These are phyloP conservation scores for Whalleya microplaca DNA, from an alignment of 2,329 filamentous ascomycete genomes.

Conservation along the genomic window DNA sequence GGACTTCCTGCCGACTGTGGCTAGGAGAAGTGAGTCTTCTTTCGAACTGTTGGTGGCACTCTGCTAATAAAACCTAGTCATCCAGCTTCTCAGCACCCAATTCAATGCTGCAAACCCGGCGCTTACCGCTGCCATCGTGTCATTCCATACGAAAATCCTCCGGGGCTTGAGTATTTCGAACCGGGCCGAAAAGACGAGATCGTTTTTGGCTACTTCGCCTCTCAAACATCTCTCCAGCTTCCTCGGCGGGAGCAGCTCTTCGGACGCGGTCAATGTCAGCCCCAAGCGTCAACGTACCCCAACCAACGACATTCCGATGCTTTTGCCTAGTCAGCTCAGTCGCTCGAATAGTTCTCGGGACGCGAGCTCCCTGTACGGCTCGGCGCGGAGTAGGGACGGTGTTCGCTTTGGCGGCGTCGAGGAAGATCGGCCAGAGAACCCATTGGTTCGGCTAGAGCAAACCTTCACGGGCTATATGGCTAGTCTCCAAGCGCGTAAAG, in stretches of 20 bases:
- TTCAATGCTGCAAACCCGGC: constrained; percentile 68
- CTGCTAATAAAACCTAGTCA: constrained; percentile 56
- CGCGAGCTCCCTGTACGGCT: constrained; percentile 55
- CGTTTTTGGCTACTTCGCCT: constrained; percentile 79
- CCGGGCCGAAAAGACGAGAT: constrained; percentile 66
- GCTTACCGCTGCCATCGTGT: constrained; percentile 70
- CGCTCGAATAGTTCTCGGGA: constrained; percentile 53
- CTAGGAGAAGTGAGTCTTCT: constrained; percentile 66
- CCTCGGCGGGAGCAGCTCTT: constrained; percentile 63
- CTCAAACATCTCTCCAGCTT: constrained; percentile 89
- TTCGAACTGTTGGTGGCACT: not conserved
- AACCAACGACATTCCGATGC: constrained; percentile 36
- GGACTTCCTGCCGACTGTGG: constrained; percentile 75
- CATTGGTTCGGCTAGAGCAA: constrained; percentile 76
- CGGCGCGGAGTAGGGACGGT: constrained; percentile 53
- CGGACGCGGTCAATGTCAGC: constrained; percentile 39
- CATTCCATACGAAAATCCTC: constrained; percentile 77
- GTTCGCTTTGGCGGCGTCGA: constrained; percentile 48
- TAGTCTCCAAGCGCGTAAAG: constrained; percentile 81
- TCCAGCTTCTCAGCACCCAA: constrained; percentile 72
- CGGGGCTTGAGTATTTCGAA: constrained; percentile 68
- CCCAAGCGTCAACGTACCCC: constrained; percentile 48
- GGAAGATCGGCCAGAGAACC: constrained; percentile 63
- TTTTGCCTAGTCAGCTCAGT: constrained; percentile 48
- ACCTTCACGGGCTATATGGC: constrained; percentile 84